These are phyloP conservation scores for Kwoniella shivajii DNA, from an alignment of 1,284 basidiomycete species.

Conservation along the genomic window DNA sequence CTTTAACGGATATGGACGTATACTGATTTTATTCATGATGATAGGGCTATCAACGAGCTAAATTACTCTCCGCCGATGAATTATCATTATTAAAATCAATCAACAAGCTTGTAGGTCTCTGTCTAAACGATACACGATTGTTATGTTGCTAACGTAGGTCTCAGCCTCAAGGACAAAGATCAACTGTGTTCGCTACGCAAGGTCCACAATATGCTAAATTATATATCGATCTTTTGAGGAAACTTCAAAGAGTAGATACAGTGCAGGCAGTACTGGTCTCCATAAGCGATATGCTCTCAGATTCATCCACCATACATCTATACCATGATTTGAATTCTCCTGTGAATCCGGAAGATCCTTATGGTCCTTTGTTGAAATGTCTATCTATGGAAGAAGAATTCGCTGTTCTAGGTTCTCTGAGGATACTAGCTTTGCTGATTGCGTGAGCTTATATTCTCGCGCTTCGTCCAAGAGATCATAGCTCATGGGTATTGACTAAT, in stretches of 20 bases:
- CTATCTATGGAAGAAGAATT: slow-evolving; percentile 90
- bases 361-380: slow-evolving; percentile 78
- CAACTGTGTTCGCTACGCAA: slow-evolving; percentile 74
- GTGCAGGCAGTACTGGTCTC: slow-evolving; percentile 91
- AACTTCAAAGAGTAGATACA: slow-evolving; percentile 88
- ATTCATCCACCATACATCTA: slow-evolving; percentile 59
- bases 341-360: slow-evolving; percentile 76
- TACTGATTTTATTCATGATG: background rate
- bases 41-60: slow-evolving; percentile 92
- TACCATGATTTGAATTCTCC: slow-evolving; percentile 57
- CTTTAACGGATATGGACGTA: background rate
- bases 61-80: slow-evolving; percentile 84
- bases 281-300: slow-evolving; percentile 78
- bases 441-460: slow-evolving; percentile 57
- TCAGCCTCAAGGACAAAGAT: slow-evolving; percentile 68
- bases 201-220: slow-evolving; percentile 81
- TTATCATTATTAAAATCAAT: slow-evolving; percentile 87
- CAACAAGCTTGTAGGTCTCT: slow-evolving; percentile 62
- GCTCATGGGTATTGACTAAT: background rate
- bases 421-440: slow-evolving; percentile 84
- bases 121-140: background rate
- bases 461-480: background rate
- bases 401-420: slow-evolving; percentile 82
- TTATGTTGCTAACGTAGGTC: background rate
- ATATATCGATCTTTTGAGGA: slow-evolving; percentile 88